phyloP scores from a whole-genome alignment of 2,329 filamentous ascomycete genomes.

The Acrocalymma vagum region DNA sequence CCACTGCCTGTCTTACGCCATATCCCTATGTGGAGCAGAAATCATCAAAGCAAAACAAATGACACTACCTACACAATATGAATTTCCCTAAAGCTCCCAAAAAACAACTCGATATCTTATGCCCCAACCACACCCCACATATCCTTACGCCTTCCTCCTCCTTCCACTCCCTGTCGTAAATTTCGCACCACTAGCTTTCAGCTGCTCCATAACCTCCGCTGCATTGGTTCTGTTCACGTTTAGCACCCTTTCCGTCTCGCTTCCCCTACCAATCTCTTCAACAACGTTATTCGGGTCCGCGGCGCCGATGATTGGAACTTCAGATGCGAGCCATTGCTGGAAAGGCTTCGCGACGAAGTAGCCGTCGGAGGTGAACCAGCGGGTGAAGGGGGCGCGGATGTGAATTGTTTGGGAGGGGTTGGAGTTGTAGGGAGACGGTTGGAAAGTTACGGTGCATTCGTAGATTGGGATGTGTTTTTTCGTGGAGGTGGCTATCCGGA shows the following conservation, averaged over 20 bases:
- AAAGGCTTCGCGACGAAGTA: conserved; percentile 79
- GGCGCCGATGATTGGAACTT: conserved; percentile 70
- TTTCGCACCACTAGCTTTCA: conserved; percentile 43
- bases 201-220: conserved; percentile 44
- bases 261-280: conserved; percentile 53
- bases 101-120: background rate
- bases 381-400: conserved; percentile 71
- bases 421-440: conserved; percentile 38
- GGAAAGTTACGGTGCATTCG: conserved; percentile 72
- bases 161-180: conserved; percentile 35
- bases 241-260: conserved; percentile 31
- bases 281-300: conserved; percentile 66
- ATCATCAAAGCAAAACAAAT: too few relatives aligned
- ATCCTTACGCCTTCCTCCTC: conserved; percentile 42
- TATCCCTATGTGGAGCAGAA: too few relatives aligned
- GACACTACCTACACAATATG: too few relatives aligned
- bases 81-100: too few relatives aligned
- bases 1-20: too few relatives aligned
- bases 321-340: conserved; percentile 78
- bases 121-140: background rate
- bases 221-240: conserved; percentile 41
- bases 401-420: conserved; percentile 56
- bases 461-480: conserved; percentile 87
- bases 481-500: conserved; percentile 75
- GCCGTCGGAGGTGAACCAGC: conserved; percentile 79